Base-by-base conservation (phyloP, 2,329 filamentous ascomycete genomes). In the Pestalotiopsis fici region DNA sequence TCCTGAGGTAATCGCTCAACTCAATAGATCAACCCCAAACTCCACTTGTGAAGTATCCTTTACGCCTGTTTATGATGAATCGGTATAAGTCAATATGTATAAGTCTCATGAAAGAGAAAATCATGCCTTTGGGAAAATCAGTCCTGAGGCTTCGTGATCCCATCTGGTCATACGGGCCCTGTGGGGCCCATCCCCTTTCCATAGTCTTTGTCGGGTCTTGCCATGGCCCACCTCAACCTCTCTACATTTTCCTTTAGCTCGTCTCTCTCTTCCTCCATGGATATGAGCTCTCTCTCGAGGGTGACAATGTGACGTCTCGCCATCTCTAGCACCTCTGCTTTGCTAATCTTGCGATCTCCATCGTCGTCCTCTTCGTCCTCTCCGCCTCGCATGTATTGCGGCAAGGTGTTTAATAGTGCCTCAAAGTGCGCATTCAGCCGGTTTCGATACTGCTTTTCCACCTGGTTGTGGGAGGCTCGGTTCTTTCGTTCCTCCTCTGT, bases 371-470 rank as follows among this genome's bases (percentile, higher is more conserved):
- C 73, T 35, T 71, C 50, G 65, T 54, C 64, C 21, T 31, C 64
- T 2, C 71, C 69, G n/a, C 68, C 68, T 68, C 77, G 75, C 73
- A 78, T 76, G n/a, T 72, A 74, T 62, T 78, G 71, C 2, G 82
- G 82, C 1, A 84, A 76, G 0, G 80, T 79, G 47, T 78, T 76
- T 1, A 84, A 76, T 13, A 84, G 79, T 56, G 76, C 76, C 72
- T 83, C 81, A 66, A 83, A 84, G 72, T 84, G 81, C 2, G 76
- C 75, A 68, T 84, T 84, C 39, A 84, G 79, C 27, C 82, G 76
- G 74, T 83, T 83, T 43, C 82, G 81, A 74, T 84, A 84, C 71
- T 84, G 81, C 72, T 83, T 83, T 75, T 84, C 82, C 9, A 84
- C 82, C 63, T 83, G 79, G 72, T 84, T 84, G 71, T 84, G 82